phyloP scores from a whole-genome alignment of 2,329 filamentous ascomycete genomes.

The Penicillium griseofulvum region DNA sequence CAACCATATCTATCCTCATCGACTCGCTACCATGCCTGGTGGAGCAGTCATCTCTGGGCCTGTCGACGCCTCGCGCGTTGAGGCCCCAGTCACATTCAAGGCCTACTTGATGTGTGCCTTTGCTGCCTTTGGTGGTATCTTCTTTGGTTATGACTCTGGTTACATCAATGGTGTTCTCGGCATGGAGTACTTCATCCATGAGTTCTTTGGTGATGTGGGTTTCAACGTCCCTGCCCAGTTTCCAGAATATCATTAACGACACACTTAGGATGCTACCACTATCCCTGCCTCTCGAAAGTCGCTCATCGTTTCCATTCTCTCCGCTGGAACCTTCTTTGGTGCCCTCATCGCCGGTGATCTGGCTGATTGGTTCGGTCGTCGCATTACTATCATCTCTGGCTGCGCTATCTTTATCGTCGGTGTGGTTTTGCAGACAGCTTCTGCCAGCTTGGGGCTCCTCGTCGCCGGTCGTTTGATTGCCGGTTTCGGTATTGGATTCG shows the following conservation, averaged over 20 bases:
- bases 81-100: slow-evolving; percentile 58
- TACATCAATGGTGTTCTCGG: slow-evolving; percentile 55
- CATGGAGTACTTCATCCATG: slow-evolving; percentile 50
- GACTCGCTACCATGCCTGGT: slow-evolving; percentile 26
- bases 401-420: slow-evolving; percentile 70
- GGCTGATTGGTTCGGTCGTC: slow-evolving; percentile 66
- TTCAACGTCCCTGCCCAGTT: neutral
- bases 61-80: slow-evolving; percentile 55
- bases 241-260: neutral
- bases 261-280: slow-evolving; percentile 24
- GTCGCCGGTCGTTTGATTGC: slow-evolving; percentile 72
- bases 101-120: slow-evolving; percentile 62
- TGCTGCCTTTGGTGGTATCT: slow-evolving; percentile 60
- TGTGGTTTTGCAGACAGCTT: slow-evolving; percentile 64
- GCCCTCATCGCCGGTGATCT: slow-evolving; percentile 74
- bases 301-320: slow-evolving; percentile 73
- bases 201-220: slow-evolving; percentile 37
- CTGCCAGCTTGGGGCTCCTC: slow-evolving; percentile 57
- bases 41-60: slow-evolving; percentile 27
- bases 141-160: slow-evolving; percentile 60
- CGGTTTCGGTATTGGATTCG: slow-evolving; percentile 76
- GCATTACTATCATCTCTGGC: slow-evolving; percentile 66
- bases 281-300: slow-evolving; percentile 49
- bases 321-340: slow-evolving; percentile 74
- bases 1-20: neutral